A percentile compares a stretch with the other conserved stretches of the same genome.
Evolutionary conservation across 2,329 filamentous ascomycete genomes (phyloP).

Genomic region (Periconia macrospinosa): DNA sequence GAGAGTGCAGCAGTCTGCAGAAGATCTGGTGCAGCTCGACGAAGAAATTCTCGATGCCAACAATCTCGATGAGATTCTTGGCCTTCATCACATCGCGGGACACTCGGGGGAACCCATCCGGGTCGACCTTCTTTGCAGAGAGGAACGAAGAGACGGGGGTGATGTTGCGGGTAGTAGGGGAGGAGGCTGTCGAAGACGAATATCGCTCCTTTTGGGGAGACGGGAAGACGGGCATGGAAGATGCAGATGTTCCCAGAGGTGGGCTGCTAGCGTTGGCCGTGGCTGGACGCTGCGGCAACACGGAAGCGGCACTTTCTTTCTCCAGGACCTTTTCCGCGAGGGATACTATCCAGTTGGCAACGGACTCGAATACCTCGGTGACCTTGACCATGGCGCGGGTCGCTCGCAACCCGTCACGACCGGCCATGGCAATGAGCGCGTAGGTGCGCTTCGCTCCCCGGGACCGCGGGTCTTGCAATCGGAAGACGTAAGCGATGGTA

Average conservation of each 20-base stretch:
- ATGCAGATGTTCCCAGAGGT: constrained; percentile 33
- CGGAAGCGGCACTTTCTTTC: constrained; percentile 33
- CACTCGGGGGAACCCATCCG: constrained; percentile 57
- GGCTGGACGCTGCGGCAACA: constrained; percentile 23
- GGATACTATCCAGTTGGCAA: constrained; percentile 55
- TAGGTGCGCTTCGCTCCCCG: constrained; percentile 60
- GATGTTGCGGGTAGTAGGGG: constrained; percentile 46
- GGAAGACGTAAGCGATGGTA: constrained; percentile 63
- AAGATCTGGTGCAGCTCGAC: constrained; percentile 60
- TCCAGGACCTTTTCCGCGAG: constrained; percentile 44
- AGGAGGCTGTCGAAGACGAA: constrained; percentile 31
- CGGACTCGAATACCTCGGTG: constrained; percentile 53
- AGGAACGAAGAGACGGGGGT: constrained; percentile 62
- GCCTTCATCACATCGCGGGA: constrained; percentile 56
- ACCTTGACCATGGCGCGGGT: constrained; percentile 45
- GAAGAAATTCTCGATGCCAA: constrained; percentile 61
- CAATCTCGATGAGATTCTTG: constrained; percentile 60
- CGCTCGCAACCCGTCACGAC: constrained; percentile 58
- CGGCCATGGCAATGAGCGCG: constrained; percentile 59
- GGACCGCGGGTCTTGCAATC: constrained; percentile 60
- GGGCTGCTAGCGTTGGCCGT: constrained; percentile 34
- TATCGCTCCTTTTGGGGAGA: constrained; percentile 32
- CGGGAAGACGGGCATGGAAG: constrained; percentile 26
- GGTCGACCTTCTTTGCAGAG: constrained; percentile 58
- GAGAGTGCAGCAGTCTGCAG: constrained; percentile 39